Evolutionary conservation across 371 early-diverging fungal genomes (phyloP).

Genomic region (Lichtheimia corymbifera): DNA sequence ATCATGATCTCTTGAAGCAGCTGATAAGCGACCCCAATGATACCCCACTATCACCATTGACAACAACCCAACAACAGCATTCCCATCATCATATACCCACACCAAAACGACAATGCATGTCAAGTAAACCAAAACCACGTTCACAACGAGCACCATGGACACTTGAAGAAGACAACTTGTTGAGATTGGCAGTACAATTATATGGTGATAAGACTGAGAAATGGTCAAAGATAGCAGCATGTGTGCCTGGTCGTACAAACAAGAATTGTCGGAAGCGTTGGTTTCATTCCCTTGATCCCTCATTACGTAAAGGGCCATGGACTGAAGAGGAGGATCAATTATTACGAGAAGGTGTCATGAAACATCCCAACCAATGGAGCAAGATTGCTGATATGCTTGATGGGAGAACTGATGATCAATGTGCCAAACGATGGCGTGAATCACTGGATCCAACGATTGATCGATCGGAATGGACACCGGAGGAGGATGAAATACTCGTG

Average conservation of each 20-base stretch:
- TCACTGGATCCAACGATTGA: constrained; percentile 78
- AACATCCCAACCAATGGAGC: constrained; percentile 76
- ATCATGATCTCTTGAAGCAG: too few relatives aligned
- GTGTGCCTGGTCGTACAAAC: constrained; percentile 81
- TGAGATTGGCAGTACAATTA: constrained; percentile 69
- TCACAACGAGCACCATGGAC: constrained; percentile 66
- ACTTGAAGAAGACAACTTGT: constrained; percentile 66
- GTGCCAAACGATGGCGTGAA: constrained; percentile 83
- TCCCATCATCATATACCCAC: constrained; percentile 4
- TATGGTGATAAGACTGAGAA: constrained; percentile 83
- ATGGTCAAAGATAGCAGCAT: constrained; percentile 80
- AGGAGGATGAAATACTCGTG: constrained; percentile 71
- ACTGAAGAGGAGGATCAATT: constrained; percentile 75
- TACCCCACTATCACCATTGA: background rate
- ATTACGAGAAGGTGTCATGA: constrained; percentile 67
- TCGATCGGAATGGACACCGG: constrained; percentile 74
- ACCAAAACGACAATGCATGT: constrained; percentile 6
- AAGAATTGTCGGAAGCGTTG: constrained; percentile 82
- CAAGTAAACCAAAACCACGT: constrained; percentile 7
- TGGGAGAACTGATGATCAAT: constrained; percentile 84
- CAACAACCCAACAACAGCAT: constrained; percentile 1
- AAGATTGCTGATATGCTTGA: constrained; percentile 76
- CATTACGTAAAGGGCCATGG: constrained; percentile 79
- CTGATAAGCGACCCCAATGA: too few relatives aligned
- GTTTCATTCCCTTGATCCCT: constrained; percentile 82